Evolutionary conservation across 1,139 yeast genomes (phyloP).

Genomic region (Hansenula anomala): DNA sequence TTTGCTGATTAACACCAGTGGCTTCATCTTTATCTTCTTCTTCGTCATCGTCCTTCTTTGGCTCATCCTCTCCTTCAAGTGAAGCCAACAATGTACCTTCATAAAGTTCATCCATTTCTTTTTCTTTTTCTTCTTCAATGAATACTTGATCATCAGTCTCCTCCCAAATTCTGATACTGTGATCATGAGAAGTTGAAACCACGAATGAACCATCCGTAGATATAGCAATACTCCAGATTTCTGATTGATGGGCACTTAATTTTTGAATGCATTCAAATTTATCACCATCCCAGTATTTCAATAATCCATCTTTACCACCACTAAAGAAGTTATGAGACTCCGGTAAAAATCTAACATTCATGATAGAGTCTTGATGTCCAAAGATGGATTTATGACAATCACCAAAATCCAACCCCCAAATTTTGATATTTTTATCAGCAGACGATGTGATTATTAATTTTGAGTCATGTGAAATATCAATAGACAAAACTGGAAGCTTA

Average conservation of each 20-base stretch:
- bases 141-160: constrained; percentile 93
- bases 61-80: constrained; percentile 57
- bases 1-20: constrained; percentile 71
- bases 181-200: constrained; percentile 91
- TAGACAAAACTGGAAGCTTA: constrained; percentile 84
- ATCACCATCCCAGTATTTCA: constrained; percentile 98
- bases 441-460: constrained; percentile 87
- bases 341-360: constrained; percentile 82
- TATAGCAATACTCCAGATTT: constrained; percentile 87
- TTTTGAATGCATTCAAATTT: constrained; percentile 92
- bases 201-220: constrained; percentile 69
- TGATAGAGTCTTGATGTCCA: constrained; percentile 94
- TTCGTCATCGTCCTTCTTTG: constrained; percentile 31
- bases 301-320: constrained; percentile 80
- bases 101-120: constrained; percentile 88
- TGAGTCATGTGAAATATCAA: constrained; percentile 86
- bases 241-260: constrained; percentile 83
- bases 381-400: constrained; percentile 96
- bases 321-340: constrained; percentile 86
- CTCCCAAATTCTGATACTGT: constrained; percentile 85
- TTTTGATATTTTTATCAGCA: constrained; percentile 94
- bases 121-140: constrained; percentile 92
- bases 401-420: constrained; percentile 98
- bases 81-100: constrained; percentile 72
- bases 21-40: constrained; percentile 54